Percentiles rank a stretch among this genome's conserved stretches.
Evolutionary conservation across 441 rosid genomes (phyloP).

Genomic region (Syzygium malaccense): DNA sequence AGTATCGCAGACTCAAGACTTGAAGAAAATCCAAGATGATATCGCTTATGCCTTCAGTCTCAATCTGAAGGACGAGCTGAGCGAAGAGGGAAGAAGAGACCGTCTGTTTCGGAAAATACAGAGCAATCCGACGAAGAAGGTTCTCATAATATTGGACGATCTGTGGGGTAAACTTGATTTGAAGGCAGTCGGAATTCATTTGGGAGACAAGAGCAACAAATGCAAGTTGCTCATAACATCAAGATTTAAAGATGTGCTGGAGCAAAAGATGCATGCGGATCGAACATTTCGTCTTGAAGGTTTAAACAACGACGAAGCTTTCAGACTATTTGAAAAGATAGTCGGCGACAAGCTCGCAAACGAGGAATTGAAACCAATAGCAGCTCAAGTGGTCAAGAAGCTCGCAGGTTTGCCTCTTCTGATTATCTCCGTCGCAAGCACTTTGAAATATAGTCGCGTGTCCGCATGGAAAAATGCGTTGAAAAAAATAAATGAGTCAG

Average conservation of each 20-base stretch:
- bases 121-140: rapidly evolving
- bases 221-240: rapidly evolving
- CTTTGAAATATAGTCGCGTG: rapidly evolving
- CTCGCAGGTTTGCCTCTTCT: not conserved
- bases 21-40: rapidly evolving
- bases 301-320: rapidly evolving
- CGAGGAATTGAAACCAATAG: not conserved
- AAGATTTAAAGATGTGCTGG: rapidly evolving
- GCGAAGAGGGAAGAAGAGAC: rapidly evolving
- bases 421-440: rapidly evolving
- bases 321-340: rapidly evolving
- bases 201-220: rapidly evolving
- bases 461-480: rapidly evolving
- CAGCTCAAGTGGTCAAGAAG: rapidly evolving
- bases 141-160: not conserved
- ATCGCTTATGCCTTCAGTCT: rapidly evolving
- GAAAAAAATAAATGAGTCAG: rapidly evolving
- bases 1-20: rapidly evolving
- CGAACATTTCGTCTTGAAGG: rapidly evolving
- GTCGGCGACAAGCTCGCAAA: rapidly evolving
- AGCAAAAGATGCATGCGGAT: rapidly evolving
- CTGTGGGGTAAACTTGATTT: rapidly evolving
- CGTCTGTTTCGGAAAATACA: rapidly evolving
- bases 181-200: not conserved
- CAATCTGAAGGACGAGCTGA: rapidly evolving